These are phyloP conservation scores for Protomyces inouyei DNA, from an alignment of 1,139 yeast species.

Conservation along the genomic window DNA sequence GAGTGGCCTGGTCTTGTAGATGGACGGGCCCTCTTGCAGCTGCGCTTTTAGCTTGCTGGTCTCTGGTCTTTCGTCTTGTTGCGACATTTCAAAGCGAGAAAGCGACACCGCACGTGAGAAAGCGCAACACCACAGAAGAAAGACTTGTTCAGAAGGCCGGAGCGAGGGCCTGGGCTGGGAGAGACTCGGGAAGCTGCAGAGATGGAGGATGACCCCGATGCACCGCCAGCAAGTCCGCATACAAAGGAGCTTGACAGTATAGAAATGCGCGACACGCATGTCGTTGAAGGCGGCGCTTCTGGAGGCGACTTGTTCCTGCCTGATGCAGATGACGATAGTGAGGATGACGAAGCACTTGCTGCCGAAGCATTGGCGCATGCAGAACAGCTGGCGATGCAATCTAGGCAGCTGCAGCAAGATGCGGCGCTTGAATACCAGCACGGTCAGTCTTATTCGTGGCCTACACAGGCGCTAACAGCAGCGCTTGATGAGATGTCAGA, in stretches of 20 bases:
- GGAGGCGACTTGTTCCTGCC: constrained; percentile 22
- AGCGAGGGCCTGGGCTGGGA: not conserved
- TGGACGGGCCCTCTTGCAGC: too few relatives aligned
- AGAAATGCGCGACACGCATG: constrained; percentile 6
- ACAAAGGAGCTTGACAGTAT: not conserved
- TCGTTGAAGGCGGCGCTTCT: constrained; percentile 18
- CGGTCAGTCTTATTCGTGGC: not conserved
- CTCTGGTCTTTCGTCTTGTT: not conserved
- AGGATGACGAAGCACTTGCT: constrained; percentile 5
- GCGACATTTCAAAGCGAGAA: not conserved
- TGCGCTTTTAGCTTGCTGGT: not conserved
- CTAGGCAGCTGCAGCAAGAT: not conserved
- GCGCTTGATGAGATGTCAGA: constrained; percentile 2
- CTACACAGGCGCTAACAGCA: not conserved
- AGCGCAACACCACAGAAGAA: not conserved
- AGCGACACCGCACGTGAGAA: not conserved
- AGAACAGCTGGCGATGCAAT: not conserved
- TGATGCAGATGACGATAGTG: constrained; percentile 1
- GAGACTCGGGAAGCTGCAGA: not conserved
- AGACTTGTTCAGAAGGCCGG: not conserved
- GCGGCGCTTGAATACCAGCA: not conserved
- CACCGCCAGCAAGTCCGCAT: constrained; percentile 1
- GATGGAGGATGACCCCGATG: constrained; percentile 20
- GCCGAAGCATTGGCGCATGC: not conserved
- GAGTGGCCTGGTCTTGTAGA: too few relatives aligned